Evolutionary conservation across 768 basidiomycete genomes (phyloP).

Genomic region (Tricholoma furcatifolium): DNA sequence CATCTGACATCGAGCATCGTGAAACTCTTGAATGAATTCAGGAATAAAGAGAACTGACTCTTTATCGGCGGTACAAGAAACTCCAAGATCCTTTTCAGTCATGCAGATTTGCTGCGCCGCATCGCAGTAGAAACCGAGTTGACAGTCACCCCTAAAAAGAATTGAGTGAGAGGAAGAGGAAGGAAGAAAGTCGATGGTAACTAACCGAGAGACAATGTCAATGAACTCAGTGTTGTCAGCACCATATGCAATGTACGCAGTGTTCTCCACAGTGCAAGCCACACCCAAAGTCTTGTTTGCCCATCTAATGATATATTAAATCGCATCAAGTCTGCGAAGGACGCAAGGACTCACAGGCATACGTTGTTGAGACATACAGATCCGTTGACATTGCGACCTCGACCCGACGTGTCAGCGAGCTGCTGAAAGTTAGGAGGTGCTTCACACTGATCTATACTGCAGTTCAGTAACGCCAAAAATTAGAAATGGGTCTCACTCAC

Average conservation of each 20-base stretch:
- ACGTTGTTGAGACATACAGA: slow-evolving; percentile 79
- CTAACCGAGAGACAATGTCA: slow-evolving; percentile 79
- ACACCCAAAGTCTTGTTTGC: slow-evolving; percentile 71
- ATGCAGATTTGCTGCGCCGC: slow-evolving; percentile 55
- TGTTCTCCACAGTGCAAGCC: slow-evolving; percentile 74
- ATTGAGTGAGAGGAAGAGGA: not conserved
- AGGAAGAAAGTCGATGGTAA: not conserved
- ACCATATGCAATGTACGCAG: slow-evolving; percentile 71
- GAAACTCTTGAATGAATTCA: not conserved
- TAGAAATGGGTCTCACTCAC: slow-evolving; percentile 35
- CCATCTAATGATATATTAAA: slow-evolving; percentile 47
- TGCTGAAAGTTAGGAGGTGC: slow-evolving; percentile 64
- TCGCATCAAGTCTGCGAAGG: not conserved
- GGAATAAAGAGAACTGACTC: slow-evolving; percentile 32
- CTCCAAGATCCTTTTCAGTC: slow-evolving; percentile 54
- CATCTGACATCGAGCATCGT: slow-evolving; percentile 46
- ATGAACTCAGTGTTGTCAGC: slow-evolving; percentile 54
- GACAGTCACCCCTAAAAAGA: slow-evolving; percentile 64
- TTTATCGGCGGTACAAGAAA: slow-evolving; percentile 52
- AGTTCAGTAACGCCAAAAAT: not conserved
- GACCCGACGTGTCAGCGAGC: slow-evolving; percentile 60
- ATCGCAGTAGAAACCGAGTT: slow-evolving; percentile 75
- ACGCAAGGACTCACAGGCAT: slow-evolving; percentile 70
- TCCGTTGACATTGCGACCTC: slow-evolving; percentile 77
- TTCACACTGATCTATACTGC: slow-evolving; percentile 67